Evolutionary conservation across 1,139 yeast genomes (phyloP).

Genomic region (Kodamaea derodonti): DNA sequence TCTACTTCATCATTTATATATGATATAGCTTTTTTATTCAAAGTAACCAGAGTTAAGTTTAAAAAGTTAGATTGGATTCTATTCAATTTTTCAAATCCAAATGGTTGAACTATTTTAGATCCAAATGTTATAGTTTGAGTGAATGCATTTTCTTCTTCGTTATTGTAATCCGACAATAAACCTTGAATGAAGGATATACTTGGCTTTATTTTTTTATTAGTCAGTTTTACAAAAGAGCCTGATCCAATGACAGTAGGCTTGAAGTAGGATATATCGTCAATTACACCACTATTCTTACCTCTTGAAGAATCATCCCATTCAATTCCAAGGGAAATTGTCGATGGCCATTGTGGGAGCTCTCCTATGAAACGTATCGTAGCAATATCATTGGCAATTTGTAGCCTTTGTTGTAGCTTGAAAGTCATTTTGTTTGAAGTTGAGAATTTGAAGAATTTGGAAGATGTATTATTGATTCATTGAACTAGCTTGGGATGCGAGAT

Average conservation of each 20-base stretch:
- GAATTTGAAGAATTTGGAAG: no score
- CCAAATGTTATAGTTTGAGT: conserved; percentile 38
- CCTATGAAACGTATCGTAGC: conserved; percentile 71
- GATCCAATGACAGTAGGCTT: conserved; percentile 27
- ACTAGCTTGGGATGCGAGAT: no score
- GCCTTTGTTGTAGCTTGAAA: conserved; percentile 4
- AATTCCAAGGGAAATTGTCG: conserved; percentile 57
- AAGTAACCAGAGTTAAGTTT: conserved; percentile 44
- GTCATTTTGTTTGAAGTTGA: no score
- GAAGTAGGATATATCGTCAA: conserved; percentile 62
- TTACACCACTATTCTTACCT: conserved; percentile 80
- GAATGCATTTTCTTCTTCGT: conserved; percentile 13
- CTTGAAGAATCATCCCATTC: conserved; percentile 77
- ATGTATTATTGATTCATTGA: no score
- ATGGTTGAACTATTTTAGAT: conserved; percentile 52
- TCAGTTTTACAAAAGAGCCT: conserved; percentile 66
- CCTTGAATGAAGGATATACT: conserved; percentile 44
- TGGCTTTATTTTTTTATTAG: conserved; percentile 26
- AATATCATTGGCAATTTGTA: conserved; percentile 18
- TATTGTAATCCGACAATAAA: conserved; percentile 42
- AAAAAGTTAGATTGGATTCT: conserved; percentile 43
- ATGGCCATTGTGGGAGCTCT: conserved; percentile 53
- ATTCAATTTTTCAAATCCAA: conserved; percentile 61
- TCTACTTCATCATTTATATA: conserved; percentile 5
- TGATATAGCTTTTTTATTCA: conserved; percentile 37